These are phyloP conservation scores for Phylloporus sp. DNA, from an alignment of 768 basidiomycete genomes.

Conservation along the genomic window DNA sequence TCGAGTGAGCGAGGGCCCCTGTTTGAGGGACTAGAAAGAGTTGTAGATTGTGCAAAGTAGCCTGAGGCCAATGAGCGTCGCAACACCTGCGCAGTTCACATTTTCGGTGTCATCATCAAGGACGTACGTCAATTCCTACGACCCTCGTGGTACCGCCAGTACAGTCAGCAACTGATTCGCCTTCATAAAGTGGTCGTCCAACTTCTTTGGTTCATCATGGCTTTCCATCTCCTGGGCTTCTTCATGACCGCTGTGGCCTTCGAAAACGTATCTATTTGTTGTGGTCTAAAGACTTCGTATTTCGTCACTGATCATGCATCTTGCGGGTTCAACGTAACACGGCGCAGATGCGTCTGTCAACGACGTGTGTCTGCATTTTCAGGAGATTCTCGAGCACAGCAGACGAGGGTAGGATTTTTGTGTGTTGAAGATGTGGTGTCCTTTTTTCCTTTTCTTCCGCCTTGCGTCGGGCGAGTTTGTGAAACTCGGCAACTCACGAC, in stretches of 20 bases:
- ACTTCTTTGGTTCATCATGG: slow-evolving; percentile 30
- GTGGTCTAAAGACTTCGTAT: slow-evolving; percentile 56
- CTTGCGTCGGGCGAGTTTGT: slow-evolving; percentile 37
- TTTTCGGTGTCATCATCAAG: not conserved
- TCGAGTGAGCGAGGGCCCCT: slow-evolving; percentile 58
- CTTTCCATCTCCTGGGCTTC: slow-evolving; percentile 67
- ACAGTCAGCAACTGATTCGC: slow-evolving; percentile 66
- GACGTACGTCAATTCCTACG: slow-evolving; percentile 77
- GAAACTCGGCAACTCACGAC: slow-evolving; percentile 50
- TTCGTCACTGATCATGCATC: slow-evolving; percentile 62
- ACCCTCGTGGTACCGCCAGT: slow-evolving; percentile 75
- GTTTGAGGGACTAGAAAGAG: slow-evolving; percentile 70
- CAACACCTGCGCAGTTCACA: slow-evolving; percentile 52
- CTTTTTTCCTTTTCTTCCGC: slow-evolving; percentile 54
- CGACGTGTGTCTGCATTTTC: slow-evolving; percentile 70
- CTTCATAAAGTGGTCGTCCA: slow-evolving; percentile 47
- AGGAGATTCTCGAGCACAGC: slow-evolving; percentile 68
- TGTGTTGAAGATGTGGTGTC: slow-evolving; percentile 43
- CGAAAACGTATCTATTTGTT: slow-evolving; percentile 65
- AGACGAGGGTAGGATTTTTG: slow-evolving; percentile 51
- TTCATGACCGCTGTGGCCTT: slow-evolving; percentile 64
- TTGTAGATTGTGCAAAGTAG: slow-evolving; percentile 66
- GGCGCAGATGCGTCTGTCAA: slow-evolving; percentile 63
- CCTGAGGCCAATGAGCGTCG: slow-evolving; percentile 84
- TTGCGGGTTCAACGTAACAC: slow-evolving; percentile 74